Conservation (phyloP, 1,284 basidiomycete species). For the Ceratobasidium papillatum region DNA sequence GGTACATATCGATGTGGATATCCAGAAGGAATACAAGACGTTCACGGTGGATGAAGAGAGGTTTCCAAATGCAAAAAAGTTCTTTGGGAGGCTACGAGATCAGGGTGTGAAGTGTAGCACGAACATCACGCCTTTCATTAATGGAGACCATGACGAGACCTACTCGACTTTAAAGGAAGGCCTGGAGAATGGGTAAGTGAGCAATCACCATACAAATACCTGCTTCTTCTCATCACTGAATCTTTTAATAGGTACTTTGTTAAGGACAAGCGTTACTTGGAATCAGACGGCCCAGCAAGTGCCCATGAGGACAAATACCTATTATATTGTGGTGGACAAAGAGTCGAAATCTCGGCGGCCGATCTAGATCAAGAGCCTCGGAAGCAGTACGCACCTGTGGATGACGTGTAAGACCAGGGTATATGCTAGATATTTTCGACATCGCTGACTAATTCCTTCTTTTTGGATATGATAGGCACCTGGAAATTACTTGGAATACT, state of each 20-base stretch:
- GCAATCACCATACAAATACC: background rate
- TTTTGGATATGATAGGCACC: background rate
- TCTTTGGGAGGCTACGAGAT: conserved; percentile 11
- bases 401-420: conserved; percentile 2
- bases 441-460: background rate
- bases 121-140: conserved; percentile 41
- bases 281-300: background rate
- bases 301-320: conserved; percentile 18
- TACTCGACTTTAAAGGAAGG: conserved; percentile 24
- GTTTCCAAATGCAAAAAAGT: background rate
- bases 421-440: background rate
- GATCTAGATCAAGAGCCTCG: conserved; percentile 26
- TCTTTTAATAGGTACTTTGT: conserved; percentile 38
- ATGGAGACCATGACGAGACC: conserved; percentile 2
- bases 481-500: conserved; percentile 28
- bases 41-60: conserved; percentile 34
- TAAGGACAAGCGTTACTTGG: conserved; percentile 7
- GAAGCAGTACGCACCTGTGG: background rate
- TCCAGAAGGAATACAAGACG: conserved; percentile 37
- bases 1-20: conserved; percentile 40
- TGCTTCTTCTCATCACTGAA: too few species aligned
- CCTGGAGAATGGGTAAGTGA: conserved; percentile 1
- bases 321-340: background rate
- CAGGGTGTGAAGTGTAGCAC: conserved; percentile 40
- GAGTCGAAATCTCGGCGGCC: background rate